Base-by-base conservation (phyloP, 2,329 filamentous ascomycete genomes). In the Rutstroemia sp. region DNA sequence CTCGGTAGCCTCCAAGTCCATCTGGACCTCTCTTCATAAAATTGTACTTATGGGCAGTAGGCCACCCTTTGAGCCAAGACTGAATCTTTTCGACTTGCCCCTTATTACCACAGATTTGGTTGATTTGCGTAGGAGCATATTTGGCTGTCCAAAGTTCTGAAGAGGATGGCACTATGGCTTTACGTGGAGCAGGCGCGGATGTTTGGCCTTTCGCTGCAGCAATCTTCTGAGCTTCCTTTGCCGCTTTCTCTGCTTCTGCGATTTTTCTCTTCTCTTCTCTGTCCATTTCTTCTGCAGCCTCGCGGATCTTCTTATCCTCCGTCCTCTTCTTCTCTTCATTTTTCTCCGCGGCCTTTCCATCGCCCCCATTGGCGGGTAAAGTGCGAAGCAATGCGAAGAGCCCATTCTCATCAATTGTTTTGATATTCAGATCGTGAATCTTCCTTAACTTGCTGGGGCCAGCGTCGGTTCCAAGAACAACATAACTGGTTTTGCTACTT, bases 61-160 rank as follows among this genome's bases (percentile, higher is more conserved):
- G 82, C 83, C 92, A 99, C 61, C 85, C 85, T 57, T 83, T 83
- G 53, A 99, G 77, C 94, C 94, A 99, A 27, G 75, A 78, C 67
- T 95, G 90, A 10, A 99, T 86, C 69, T 87, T 95, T 69, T 97
- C 92, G 1, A 99, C 92, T 30, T 86, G 82, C 1, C 75, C 79
- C 71, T 97, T 97, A 74, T 99, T 99, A 61, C 94, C 94, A 70
- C 92, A 97, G 49, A 99, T 96, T 69, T 96, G 92, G 57, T 75
- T 87, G 45, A 95, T 77, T 54, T 87, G 81, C 1, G 87, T 88
- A 2, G 94, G 94, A 0, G 94, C 94, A 72, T 99, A 97, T 66
- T 96, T 97, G 46, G 87, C 88, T 1, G 94, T 99, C 87, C 94
- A 95, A 2, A 99, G 77, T 63, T 89, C 85, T 58, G 82, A 79